A percentile compares a stretch with the other conserved stretches of the same genome.
Conservation (phyloP, 768 basidiomycete genomes). For the Mycena amicta region DNA sequence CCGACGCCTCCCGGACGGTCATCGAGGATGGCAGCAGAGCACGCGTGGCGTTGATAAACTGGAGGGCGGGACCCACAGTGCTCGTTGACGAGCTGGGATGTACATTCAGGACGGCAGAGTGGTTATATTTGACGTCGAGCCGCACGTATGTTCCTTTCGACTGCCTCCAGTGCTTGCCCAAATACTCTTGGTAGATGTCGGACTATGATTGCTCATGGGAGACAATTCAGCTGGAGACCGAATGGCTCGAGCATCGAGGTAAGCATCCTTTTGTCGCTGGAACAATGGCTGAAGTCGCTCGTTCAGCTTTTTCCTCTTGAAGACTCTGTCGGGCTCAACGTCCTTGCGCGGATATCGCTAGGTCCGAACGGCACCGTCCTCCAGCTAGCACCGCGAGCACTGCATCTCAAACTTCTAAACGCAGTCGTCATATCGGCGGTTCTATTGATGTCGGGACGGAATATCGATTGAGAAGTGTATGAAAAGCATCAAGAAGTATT, state of each 20-base stretch:
- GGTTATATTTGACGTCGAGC: slow-evolving; percentile 5
- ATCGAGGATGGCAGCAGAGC: background rate
- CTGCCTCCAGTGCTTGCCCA: too few relatives aligned
- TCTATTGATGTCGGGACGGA: slow-evolving; percentile 7
- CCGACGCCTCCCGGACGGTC: background rate
- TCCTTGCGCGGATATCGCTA: slow-evolving; percentile 3
- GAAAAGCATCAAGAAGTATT: too few relatives aligned
- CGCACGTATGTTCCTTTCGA: slow-evolving; percentile 1
- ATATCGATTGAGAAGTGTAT: slow-evolving; percentile 10
- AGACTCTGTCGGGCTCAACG: background rate
- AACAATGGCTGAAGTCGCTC: too few relatives aligned
- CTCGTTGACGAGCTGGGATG: background rate
- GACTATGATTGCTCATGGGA: background rate
- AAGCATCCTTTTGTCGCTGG: background rate
- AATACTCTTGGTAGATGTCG: slow-evolving; percentile 1
- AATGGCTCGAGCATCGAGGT: slow-evolving; percentile 4
- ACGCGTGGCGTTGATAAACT: background rate
- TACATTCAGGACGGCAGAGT: slow-evolving; percentile 2
- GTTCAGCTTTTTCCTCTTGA: background rate
- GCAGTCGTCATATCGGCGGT: slow-evolving; percentile 1
- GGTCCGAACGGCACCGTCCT: background rate
- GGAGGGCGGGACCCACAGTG: background rate
- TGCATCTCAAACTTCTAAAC: slow-evolving; percentile 3
- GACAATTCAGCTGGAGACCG: slow-evolving; percentile 3
- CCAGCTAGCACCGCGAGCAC: background rate